Base-by-base conservation (phyloP, 495 filamentous ascomycete species). In the Talaromyces stipitatus region DNA sequence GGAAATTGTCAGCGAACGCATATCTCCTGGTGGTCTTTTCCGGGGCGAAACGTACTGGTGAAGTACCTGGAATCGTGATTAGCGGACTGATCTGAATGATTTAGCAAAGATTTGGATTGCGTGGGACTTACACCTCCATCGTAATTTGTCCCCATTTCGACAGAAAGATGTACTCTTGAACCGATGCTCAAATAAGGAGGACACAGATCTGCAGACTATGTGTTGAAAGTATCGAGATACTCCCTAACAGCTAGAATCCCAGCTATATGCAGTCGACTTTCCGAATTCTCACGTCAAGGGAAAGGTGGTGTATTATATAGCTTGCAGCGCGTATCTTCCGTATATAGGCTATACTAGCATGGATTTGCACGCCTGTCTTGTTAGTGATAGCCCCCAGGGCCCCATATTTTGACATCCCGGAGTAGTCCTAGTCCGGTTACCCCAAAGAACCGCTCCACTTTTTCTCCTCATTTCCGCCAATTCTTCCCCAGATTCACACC, bases 401-500 rank as follows among this genome's bases (percentile, higher is more conserved):
- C n/a, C n/a, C n/a, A n/a, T n/a, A n/a, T n/a, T n/a, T n/a, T n/a
- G n/a, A n/a, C n/a, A n/a, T n/a, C n/a, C n/a, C n/a, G n/a, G n/a
- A n/a, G n/a, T n/a, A n/a, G n/a, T n/a, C n/a, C n/a, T n/a, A n/a
- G n/a, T n/a, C n/a, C n/a, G n/a, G n/a, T 18, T 41, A 36, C 36
- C 36, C 36, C 36, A 41, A 18, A 41, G 3, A 16, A n/a, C n/a
- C n/a, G 36, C n/a, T 48, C 45, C 45, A 48, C 45, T 48, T 48
- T 48, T 48, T 48, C 45, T 48, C 45, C 45, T 48, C 45, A 6
- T 48, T 48, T 20, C 22, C 45, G 30, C 24, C 43, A 76, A 56
- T 48, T 67, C 65, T 50, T 56, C 50, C 61, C 65, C 64, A 38
- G 57, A 52, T 20, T 51, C 30, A 29, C 41, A 46, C 54, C 50